Percentiles rank a stretch among this genome's conserved stretches.
Evolutionary conservation across 2,329 filamentous ascomycete species (phyloP).

Genomic region (Monosporascus sp.): DNA sequence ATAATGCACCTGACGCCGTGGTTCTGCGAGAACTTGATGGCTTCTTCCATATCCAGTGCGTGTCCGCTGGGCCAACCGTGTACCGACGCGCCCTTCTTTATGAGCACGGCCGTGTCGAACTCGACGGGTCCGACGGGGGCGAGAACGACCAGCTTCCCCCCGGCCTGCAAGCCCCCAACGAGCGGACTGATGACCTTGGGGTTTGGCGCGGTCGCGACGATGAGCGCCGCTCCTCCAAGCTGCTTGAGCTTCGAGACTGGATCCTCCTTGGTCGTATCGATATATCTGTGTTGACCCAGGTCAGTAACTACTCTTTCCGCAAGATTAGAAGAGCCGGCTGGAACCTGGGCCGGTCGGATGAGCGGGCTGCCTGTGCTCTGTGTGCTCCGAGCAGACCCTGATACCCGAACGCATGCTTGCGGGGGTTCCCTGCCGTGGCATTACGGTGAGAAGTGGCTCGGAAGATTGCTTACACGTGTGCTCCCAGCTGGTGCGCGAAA

Average conservation of each 20-base stretch:
- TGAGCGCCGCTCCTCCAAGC: slow-evolving; percentile 56
- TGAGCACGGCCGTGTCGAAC: slow-evolving; percentile 37
- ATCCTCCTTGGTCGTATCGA: slow-evolving; percentile 51
- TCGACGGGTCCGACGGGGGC: slow-evolving; percentile 43
- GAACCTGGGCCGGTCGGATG: no score
- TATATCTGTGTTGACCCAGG: slow-evolving; percentile 25
- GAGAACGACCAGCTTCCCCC: slow-evolving; percentile 57
- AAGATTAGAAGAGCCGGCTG: background rate
- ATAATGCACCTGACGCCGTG: slow-evolving; percentile 61
- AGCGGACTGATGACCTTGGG: slow-evolving; percentile 48
- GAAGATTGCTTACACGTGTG: slow-evolving; percentile 37
- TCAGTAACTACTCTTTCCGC: background rate
- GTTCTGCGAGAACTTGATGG: slow-evolving; percentile 57
- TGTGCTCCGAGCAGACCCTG: no score
- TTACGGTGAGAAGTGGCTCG: background rate
- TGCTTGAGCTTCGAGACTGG: slow-evolving; percentile 42
- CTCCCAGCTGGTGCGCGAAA: slow-evolving; percentile 59
- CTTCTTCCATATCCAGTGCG: slow-evolving; percentile 58
- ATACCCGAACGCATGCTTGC: no score
- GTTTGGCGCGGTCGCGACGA: slow-evolving; percentile 60
- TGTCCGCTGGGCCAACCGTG: slow-evolving; percentile 61
- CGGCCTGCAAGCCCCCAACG: slow-evolving; percentile 45
- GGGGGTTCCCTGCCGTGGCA: no score
- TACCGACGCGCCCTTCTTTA: slow-evolving; percentile 52
- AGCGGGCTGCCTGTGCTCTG: no score